Evolutionary conservation across 2,329 filamentous ascomycete species (phyloP).

Genomic region (Fusarium sp.): DNA sequence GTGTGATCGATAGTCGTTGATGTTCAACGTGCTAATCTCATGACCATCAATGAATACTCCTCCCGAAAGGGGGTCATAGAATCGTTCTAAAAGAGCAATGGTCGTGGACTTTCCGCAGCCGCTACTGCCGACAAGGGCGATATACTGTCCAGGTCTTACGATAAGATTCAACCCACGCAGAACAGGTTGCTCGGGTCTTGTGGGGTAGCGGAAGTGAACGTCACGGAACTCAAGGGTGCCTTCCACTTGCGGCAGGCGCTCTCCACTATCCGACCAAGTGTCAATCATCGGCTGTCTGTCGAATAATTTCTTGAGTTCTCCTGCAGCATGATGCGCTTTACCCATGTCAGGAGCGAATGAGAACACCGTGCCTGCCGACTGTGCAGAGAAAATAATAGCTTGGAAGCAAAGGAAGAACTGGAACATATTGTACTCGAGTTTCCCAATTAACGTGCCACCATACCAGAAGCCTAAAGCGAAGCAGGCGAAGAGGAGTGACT

Average conservation of each 20-base stretch:
- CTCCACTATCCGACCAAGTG: constrained; percentile 79
- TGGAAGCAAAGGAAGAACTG: constrained; percentile 95
- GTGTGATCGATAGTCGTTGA: constrained; percentile 85
- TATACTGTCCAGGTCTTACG: constrained; percentile 82
- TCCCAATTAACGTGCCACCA: constrained; percentile 79
- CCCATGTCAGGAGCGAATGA: constrained; percentile 93
- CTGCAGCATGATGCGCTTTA: constrained; percentile 87
- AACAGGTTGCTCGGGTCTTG: constrained; percentile 90
- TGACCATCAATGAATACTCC: constrained; percentile 84
- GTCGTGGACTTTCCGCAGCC: constrained; percentile 96
- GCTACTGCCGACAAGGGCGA: constrained; percentile 91
- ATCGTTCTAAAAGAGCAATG: constrained; percentile 90
- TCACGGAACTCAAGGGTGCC: constrained; percentile 89
- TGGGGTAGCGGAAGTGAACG: constrained; percentile 95
- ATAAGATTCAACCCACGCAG: constrained; percentile 83
- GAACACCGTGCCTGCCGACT: constrained; percentile 90
- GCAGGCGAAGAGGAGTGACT: constrained; percentile 84
- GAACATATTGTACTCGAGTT: constrained; percentile 78
- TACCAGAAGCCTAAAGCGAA: constrained; percentile 95
- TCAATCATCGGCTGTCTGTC: constrained; percentile 86
- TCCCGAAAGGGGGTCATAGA: constrained; percentile 89
- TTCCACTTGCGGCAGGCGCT: constrained; percentile 70
- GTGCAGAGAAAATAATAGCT: constrained; percentile 82
- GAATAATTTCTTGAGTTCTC: constrained; percentile 83
- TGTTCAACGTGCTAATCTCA: constrained; percentile 82